A percentile compares a stretch with the other conserved stretches of the same genome.
phyloP scores from a whole-genome alignment of 768 basidiomycete genomes.

The Amylocystis lapponica region DNA sequence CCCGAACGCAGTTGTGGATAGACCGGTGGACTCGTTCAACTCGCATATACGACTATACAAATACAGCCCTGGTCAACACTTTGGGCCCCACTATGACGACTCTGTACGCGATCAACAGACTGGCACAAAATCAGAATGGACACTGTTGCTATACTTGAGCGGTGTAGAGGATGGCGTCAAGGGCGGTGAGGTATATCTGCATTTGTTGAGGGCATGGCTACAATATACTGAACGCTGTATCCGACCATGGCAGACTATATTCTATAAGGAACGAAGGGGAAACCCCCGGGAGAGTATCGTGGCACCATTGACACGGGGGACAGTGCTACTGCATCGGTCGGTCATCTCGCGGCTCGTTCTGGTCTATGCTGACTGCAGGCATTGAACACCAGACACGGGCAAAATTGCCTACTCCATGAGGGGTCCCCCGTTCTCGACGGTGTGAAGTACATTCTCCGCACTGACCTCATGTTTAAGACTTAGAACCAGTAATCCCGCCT shows the following conservation, averaged over 20 bases:
- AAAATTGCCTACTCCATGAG: constrained; percentile 69
- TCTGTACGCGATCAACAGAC: constrained; percentile 53
- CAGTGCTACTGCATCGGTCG: constrained; percentile 61
- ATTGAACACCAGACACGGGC: constrained; percentile 40
- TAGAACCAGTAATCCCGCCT: constrained; percentile 12
- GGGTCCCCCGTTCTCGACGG: constrained; percentile 57
- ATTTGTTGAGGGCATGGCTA: background rate
- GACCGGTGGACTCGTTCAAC: constrained; percentile 55
- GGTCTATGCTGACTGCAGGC: background rate
- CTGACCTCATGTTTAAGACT: constrained; percentile 63
- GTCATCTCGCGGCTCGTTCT: constrained; percentile 7
- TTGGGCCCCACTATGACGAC: constrained; percentile 76
- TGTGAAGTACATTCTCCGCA: constrained; percentile 68
- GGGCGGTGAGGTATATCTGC: constrained; percentile 52
- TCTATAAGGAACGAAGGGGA: constrained; percentile 54
- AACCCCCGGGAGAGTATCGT: constrained; percentile 43
- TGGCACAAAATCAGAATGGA: constrained; percentile 71
- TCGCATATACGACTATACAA: constrained; percentile 73
- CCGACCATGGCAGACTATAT: constrained; percentile 46
- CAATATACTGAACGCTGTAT: background rate
- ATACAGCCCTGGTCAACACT: constrained; percentile 57
- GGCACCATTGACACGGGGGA: constrained; percentile 53
- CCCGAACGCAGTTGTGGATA: constrained; percentile 18
- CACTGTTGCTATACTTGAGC: constrained; percentile 65
- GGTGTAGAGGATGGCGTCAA: constrained; percentile 68